phyloP scores from a whole-genome alignment of 2,329 filamentous ascomycete species.

The Venturia oleaginea region DNA sequence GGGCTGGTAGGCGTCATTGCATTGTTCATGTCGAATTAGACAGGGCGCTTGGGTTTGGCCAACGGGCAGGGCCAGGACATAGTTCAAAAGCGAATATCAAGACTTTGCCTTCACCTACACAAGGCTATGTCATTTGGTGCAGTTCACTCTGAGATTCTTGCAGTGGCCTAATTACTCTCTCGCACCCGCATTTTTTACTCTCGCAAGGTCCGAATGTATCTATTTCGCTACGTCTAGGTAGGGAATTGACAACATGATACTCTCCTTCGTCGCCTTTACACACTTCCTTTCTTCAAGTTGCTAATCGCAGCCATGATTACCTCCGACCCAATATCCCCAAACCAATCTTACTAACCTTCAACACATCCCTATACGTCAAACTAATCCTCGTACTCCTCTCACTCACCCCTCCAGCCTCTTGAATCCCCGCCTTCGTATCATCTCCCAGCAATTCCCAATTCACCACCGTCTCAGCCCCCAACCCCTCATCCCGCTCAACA shows the following conservation, averaged over 20 bases:
- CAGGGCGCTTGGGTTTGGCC: background rate
- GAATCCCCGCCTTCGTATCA: background rate
- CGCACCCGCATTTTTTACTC: too few species aligned
- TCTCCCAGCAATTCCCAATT: conserved; percentile 64
- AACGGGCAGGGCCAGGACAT: conserved; percentile 1
- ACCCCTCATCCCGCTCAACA: conserved; percentile 52
- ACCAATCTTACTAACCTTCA: conserved; percentile 68
- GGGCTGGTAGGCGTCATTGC: background rate
- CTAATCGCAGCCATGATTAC: background rate
- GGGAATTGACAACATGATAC: too few species aligned
- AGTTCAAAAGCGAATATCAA: conserved; percentile 6
- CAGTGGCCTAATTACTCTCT: background rate
- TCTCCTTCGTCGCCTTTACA: background rate
- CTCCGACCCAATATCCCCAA: conserved; percentile 50
- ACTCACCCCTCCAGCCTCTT: conserved; percentile 34
- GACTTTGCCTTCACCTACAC: background rate
- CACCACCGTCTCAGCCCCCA: conserved; percentile 48
- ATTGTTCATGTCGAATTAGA: background rate
- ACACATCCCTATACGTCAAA: conserved; percentile 78
- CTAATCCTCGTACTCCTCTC: conserved; percentile 56
- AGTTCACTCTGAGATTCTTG: background rate
- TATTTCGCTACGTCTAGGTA: too few species aligned
- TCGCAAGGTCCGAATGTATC: too few species aligned
- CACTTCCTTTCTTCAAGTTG: background rate
- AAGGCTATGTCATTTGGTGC: background rate